Conservation (phyloP, 257 asterid genomes). For the Gardenia jasminoides region DNA sequence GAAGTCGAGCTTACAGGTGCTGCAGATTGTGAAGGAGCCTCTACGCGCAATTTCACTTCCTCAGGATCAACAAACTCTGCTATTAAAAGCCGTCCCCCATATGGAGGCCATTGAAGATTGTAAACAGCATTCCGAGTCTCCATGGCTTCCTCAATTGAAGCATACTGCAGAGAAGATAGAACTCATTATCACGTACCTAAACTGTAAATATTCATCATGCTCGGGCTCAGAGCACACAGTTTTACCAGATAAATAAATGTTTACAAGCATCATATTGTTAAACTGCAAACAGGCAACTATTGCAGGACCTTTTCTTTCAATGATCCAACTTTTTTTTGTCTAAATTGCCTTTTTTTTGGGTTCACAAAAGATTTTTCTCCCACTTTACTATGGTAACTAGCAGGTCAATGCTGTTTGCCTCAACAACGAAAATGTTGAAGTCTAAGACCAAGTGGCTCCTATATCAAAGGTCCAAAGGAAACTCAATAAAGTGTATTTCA, state of each 20-base stretch:
- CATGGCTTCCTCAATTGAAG: constrained; percentile 36
- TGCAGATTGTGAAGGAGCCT: constrained; percentile 20
- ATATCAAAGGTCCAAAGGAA: background rate
- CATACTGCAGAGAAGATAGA: constrained; percentile 20
- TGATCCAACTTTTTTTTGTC: background rate
- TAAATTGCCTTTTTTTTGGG: too few relatives aligned
- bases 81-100: constrained; percentile 36
- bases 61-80: constrained; percentile 43
- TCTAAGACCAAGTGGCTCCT: background rate
- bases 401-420: background rate
- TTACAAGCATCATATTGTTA: background rate
- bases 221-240: background rate
- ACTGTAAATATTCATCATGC: background rate
- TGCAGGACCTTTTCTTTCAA: background rate
- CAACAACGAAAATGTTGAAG: background rate
- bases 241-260: background rate
- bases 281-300: background rate
- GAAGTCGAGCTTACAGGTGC: constrained; percentile 7
- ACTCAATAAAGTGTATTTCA: background rate
- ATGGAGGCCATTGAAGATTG: constrained; percentile 40
- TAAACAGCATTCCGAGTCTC: constrained; percentile 37
- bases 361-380: background rate
- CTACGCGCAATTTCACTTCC: constrained; percentile 30
- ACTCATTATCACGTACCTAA: background rate
- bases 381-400: background rate